Conservation (phyloP, 2,329 filamentous ascomycete species). For the Colletotrichum neosansevieriae region DNA sequence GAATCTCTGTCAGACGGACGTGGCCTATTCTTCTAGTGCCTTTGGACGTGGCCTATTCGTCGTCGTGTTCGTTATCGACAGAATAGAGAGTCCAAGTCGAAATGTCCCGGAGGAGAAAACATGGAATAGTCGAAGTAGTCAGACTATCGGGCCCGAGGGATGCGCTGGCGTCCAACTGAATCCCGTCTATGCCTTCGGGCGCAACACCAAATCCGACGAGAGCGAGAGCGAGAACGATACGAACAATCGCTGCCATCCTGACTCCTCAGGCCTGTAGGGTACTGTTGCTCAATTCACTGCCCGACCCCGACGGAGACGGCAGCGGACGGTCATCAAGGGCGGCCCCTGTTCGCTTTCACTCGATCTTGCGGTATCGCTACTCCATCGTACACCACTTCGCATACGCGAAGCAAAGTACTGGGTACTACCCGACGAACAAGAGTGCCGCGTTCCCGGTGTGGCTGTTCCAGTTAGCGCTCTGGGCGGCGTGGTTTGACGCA, state of each 20-base stretch:
- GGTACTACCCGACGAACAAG: neutral
- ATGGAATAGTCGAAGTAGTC: neutral
- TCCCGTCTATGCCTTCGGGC: conserved; percentile 16
- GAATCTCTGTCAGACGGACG: neutral
- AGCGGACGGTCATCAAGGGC: conserved; percentile 17
- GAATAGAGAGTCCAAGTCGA: neutral
- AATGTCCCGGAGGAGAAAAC: neutral
- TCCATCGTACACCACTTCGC: accelerated
- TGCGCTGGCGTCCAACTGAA: conserved; percentile 1
- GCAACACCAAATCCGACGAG: conserved; percentile 18
- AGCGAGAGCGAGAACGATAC: conserved; percentile 23
- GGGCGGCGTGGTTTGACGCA: conserved; percentile 3
- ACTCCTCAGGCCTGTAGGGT: no score
- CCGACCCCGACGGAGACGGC: conserved; percentile 18
- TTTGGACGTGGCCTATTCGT: neutral
- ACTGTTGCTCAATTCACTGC: conserved; percentile 5
- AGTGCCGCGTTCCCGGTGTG: conserved; percentile 8
- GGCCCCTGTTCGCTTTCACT: conserved; percentile 18
- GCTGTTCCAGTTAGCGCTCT: conserved; percentile 36
- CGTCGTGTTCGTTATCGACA: neutral
- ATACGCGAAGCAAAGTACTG: neutral
- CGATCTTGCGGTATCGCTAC: neutral
- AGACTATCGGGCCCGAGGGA: neutral
- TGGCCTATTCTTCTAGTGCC: neutral
- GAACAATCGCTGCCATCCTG: neutral